These are phyloP conservation scores for Ophiostoma quercus DNA, from an alignment of 2,329 filamentous ascomycete species.

Conservation along the genomic window DNA sequence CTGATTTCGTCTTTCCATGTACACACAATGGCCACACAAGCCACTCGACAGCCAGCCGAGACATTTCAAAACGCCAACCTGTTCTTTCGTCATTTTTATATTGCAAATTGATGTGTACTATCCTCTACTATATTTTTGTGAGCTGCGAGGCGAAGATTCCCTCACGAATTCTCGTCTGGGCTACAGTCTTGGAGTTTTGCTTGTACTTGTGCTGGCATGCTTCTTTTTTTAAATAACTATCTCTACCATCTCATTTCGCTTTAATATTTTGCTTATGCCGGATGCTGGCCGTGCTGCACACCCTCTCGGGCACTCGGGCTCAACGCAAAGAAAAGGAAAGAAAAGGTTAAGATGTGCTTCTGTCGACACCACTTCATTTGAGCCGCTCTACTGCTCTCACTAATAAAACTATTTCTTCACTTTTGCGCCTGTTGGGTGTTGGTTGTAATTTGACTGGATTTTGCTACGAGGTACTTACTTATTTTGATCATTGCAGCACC, in stretches of 20 bases:
- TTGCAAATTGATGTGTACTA: neutral
- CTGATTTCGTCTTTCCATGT: neutral
- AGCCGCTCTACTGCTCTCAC: neutral
- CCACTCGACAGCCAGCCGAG: neutral
- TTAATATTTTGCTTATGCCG: neutral
- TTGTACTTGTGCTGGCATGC: neutral
- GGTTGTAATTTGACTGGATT: neutral
- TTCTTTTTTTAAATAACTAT: neutral
- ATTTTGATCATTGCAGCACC: neutral
- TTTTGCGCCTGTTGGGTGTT: neutral
- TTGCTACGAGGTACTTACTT: no score
- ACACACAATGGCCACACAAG: neutral
- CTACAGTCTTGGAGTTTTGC: neutral
- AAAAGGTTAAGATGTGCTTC: no score
- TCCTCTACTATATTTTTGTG: neutral
- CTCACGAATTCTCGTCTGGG: neutral
- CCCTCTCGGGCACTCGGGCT: conserved; percentile 1
- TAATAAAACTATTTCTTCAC: neutral
- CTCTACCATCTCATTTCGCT: neutral
- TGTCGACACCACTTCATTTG: neutral
- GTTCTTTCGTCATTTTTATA: neutral
- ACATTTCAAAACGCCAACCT: conserved; percentile 7
- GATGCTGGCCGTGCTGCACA: conserved; percentile 10
- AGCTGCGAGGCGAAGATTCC: neutral
- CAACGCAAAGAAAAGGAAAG: neutral